Conservation (phyloP, 345 rosid genomes). For the Eucalyptus tenuipes region DNA sequence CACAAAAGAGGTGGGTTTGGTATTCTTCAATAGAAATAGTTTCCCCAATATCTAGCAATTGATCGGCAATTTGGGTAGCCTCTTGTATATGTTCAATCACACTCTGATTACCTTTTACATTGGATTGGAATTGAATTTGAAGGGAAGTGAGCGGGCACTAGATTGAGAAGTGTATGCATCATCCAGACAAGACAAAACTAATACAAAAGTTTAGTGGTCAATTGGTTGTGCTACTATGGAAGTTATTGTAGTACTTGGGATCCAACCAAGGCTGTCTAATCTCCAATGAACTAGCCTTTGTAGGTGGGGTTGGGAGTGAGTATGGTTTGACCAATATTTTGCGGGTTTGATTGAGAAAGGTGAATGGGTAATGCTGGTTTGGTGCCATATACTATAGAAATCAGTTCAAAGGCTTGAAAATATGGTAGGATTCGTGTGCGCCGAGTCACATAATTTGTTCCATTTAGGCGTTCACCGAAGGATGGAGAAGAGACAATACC, state of each 20-base stretch:
- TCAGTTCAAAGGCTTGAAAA: neutral
- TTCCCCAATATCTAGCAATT: neutral
- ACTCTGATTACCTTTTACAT: fast-evolving
- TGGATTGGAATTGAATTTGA: neutral
- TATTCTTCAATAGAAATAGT: neutral
- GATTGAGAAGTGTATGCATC: neutral
- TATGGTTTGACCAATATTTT: neutral
- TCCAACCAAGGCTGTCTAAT: neutral
- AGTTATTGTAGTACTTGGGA: neutral
- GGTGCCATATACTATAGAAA: neutral
- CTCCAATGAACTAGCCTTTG: neutral
- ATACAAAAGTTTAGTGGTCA: neutral
- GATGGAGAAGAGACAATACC: neutral
- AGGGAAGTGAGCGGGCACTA: neutral
- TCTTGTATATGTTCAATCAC: neutral
- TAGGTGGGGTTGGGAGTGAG: neutral
- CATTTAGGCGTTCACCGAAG: neutral
- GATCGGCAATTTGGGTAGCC: neutral
- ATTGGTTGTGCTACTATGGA: neutral
- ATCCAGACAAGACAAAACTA: neutral
- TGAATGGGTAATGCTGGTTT: no score
- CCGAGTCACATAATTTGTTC: neutral
- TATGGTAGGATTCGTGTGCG: neutral
- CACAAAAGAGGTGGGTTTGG: neutral
- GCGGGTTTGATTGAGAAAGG: neutral